phyloP scores from a whole-genome alignment of 768 basidiomycete genomes.

The Pleurotus citrinopileatus region DNA sequence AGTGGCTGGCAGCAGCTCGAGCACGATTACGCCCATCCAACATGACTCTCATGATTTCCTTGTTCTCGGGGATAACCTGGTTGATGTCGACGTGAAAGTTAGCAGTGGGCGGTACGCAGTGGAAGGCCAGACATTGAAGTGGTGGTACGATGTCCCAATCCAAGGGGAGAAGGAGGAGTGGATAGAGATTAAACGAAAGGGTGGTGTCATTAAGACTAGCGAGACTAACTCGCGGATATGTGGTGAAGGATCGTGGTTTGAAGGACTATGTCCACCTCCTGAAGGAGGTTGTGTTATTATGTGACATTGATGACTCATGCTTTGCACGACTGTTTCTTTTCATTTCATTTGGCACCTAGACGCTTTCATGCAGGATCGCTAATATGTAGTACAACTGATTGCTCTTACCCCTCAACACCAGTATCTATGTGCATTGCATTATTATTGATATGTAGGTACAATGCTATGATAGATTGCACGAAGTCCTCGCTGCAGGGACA shows the following conservation, averaged over 20 bases:
- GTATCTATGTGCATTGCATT: not conserved
- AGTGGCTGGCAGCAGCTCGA: constrained; percentile 11
- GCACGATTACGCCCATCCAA: not conserved
- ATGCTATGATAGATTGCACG: too few relatives aligned
- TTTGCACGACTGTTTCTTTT: not conserved
- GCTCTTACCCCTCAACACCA: not conserved
- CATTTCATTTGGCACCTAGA: not conserved
- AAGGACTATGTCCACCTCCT: constrained; percentile 1
- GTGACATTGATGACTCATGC: not conserved
- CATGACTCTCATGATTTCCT: constrained; percentile 14
- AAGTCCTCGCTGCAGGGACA: too few relatives aligned
- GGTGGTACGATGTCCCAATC: constrained; percentile 47
- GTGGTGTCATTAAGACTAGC: constrained; percentile 25
- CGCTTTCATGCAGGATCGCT: not conserved
- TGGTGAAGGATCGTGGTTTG: constrained; percentile 4
- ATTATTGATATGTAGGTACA: not conserved
- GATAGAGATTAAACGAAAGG: constrained; percentile 30
- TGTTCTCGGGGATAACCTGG: constrained; percentile 17
- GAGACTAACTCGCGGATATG: not conserved
- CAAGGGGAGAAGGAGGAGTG: constrained; percentile 31
- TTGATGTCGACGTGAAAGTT: constrained; percentile 44
- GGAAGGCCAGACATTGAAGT: constrained; percentile 46
- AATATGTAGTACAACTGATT: not conserved
- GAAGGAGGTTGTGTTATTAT: constrained; percentile 1
- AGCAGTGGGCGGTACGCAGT: constrained; percentile 40